phyloP scores from a whole-genome alignment of 1,284 basidiomycete genomes.

The Porogramme epimiltina region DNA sequence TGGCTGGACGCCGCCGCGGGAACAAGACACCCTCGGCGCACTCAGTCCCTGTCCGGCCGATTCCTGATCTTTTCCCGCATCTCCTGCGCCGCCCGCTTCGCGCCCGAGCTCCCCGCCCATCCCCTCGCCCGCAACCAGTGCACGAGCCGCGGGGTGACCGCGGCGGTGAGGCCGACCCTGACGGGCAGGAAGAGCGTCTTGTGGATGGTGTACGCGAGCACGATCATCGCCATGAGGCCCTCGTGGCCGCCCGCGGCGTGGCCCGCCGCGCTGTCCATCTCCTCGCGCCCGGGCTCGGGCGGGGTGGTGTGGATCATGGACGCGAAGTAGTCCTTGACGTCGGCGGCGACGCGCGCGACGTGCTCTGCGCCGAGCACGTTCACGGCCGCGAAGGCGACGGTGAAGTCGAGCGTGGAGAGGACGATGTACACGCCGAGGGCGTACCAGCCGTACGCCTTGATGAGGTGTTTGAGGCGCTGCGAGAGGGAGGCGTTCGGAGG shows the following conservation, averaged over 20 bases:
- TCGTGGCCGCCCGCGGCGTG: conserved; percentile 48
- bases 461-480: conserved; percentile 81
- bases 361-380: conserved; percentile 90
- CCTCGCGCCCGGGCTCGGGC: conserved; percentile 65
- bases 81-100: conserved; percentile 64
- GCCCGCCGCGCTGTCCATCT: conserved; percentile 42
- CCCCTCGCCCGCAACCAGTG: conserved; percentile 74
- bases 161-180: conserved; percentile 87
- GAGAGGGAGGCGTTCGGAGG: conserved; percentile 59
- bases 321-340: conserved; percentile 54
- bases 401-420: conserved; percentile 76
- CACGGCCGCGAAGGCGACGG: conserved; percentile 81
- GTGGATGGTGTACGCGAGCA: conserved; percentile 94
- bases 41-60: conserved; percentile 31
- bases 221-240: conserved; percentile 87
- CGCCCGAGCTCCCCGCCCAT: conserved; percentile 73
- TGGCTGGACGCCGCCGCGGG: too few species aligned
- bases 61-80: conserved; percentile 54
- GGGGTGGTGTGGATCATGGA: conserved; percentile 50
- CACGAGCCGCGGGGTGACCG: conserved; percentile 84
- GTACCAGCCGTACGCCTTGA: conserved; percentile 93
- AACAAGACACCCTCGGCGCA: not conserved
- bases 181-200: conserved; percentile 94
- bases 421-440: conserved; percentile 85
- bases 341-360: conserved; percentile 69